A percentile compares a stretch with the other conserved stretches of the same genome.
Conservation (phyloP, 345 rosid genomes). For the Zanthoxylum bungeanum region DNA sequence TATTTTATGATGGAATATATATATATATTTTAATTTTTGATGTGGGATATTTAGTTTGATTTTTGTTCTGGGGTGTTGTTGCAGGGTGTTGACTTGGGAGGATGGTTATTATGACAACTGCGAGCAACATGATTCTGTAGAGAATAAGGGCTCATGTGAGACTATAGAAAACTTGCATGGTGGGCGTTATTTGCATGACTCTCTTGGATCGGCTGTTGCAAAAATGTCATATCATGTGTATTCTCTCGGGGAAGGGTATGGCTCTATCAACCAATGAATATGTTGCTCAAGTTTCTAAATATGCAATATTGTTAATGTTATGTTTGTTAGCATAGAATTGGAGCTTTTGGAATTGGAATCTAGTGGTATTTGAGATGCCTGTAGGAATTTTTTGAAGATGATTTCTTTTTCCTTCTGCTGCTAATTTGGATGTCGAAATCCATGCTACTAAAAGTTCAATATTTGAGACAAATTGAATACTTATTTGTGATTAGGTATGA, state of each 20-base stretch:
- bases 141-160: conserved; percentile 38
- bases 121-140: conserved; percentile 38
- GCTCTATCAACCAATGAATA: conserved; percentile 12
- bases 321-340: neutral
- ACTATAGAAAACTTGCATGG: conserved; percentile 34
- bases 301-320: neutral
- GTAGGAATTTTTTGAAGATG: neutral
- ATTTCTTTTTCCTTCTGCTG: neutral
- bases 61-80: too few species aligned
- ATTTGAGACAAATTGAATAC: neutral
- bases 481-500: neutral
- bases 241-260: conserved; percentile 94
- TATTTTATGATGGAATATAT: too few species aligned
- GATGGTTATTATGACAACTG: conserved; percentile 68
- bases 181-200: conserved; percentile 46
- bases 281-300: neutral
- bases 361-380: neutral
- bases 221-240: conserved; percentile 85
- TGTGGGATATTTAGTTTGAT: too few species aligned
- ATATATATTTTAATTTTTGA: too few species aligned
- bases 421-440: neutral
- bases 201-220: conserved; percentile 73
- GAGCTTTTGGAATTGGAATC: neutral
- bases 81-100: conserved; percentile 90
- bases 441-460: neutral